Evolutionary conservation across 495 filamentous ascomycete species (phyloP), one percentile per base, ranked within the genome.

Genomic region (Hyaloscypha bicolor): DNA sequence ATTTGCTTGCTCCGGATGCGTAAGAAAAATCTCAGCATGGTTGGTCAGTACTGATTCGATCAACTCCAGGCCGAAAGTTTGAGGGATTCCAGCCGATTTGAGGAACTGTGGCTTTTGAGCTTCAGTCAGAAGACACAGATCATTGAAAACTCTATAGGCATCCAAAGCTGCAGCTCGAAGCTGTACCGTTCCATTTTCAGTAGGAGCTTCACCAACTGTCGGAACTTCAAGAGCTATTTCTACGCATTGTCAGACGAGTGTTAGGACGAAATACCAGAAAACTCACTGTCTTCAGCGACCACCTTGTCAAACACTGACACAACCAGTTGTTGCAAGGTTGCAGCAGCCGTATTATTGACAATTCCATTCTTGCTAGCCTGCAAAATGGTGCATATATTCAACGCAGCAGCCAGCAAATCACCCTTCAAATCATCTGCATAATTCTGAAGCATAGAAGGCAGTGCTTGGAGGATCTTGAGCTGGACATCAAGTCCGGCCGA

Each of bases 231-330:
- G 73, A 8, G 81, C 74, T 69, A 79, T 79, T n/a, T 77, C 79
- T 82, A 66, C 45, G 48, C 55, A 19, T 60, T 74, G 80, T 72
- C 55, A 71, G 29, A 25, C 55, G 51, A 33, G 30, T 25, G 8
- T 2, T 39, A 21, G 2, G 12, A 14, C 31, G 21, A 53, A 21
- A 22, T 9, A 5, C 16, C 32, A 25, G 3, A 9, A 74, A 39
- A 67, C 82, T 72, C 78, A 89, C 90, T 87, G 76, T 97, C 93
- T 81, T 97, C 93, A 55, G 79, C 77, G 0, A 87, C 86, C 2
- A 97, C 92, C 76, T 94, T 93, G 76, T 99, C 96, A 78, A 96
- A 98, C 2, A 94, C 90, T 6, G 91, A 90, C 58, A 93, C 91
- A 6, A 98, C 90, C 22, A 98, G 87, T 78, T 99, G 95, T 76